phyloP scores from a whole-genome alignment of 345 rosid species.

The Firmiana major region DNA sequence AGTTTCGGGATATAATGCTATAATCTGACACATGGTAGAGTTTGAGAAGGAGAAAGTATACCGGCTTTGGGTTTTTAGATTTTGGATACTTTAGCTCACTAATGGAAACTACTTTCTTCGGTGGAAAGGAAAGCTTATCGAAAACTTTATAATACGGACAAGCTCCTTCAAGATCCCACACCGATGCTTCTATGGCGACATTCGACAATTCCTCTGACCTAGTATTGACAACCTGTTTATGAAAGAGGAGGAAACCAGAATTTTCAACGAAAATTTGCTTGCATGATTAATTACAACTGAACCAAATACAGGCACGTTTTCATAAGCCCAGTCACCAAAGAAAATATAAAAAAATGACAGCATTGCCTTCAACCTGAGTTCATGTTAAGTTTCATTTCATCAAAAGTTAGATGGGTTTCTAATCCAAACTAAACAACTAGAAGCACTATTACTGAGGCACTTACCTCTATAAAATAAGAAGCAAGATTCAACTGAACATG shows the following conservation, averaged over 20 bases:
- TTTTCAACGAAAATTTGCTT: neutral
- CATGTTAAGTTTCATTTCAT: neutral
- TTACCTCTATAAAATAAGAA: conserved; percentile 74
- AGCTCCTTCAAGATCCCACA: conserved; percentile 84
- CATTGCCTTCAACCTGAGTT: neutral
- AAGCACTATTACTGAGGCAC: neutral
- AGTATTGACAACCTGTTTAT: conserved; percentile 79
- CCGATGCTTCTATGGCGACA: conserved; percentile 76
- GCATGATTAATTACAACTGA: neutral
- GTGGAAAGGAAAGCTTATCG: conserved; percentile 51
- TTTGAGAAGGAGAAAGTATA: conserved; percentile 87
- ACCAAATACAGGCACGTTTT: neutral
- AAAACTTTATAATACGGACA: conserved; percentile 63
- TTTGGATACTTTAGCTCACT: conserved; percentile 76
- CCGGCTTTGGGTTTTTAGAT: conserved; percentile 63
- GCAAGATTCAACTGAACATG: conserved; percentile 88
- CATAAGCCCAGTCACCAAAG: neutral
- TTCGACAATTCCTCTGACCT: conserved; percentile 47
- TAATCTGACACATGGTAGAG: conserved; percentile 63
- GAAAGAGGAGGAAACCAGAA: neutral
- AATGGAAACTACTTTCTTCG: conserved; percentile 59
- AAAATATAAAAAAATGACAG: neutral
- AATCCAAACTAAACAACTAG: conserved; percentile 1
- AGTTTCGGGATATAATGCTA: conserved; percentile 75
- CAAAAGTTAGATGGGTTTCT: neutral